A percentile compares a stretch with the other conserved stretches of the same genome.
phyloP scores from a whole-genome alignment of 2,329 filamentous ascomycete genomes.

The Eurotiales sp. region DNA sequence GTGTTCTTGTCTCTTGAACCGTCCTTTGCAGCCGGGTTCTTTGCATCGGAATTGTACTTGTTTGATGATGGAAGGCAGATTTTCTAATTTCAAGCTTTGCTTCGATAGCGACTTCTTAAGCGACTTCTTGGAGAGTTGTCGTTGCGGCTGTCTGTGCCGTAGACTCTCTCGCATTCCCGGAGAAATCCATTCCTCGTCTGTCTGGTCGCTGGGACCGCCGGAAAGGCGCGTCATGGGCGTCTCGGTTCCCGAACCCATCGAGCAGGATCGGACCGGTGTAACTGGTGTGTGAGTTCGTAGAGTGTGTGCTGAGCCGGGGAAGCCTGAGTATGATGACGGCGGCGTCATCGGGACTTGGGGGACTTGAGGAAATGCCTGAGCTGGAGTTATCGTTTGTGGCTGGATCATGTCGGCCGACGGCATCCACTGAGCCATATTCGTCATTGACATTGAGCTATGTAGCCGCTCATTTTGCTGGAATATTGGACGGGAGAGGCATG shows the following conservation, averaged over 20 bases:
- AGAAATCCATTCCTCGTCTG: constrained; percentile 32
- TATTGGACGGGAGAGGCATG: constrained; percentile 36
- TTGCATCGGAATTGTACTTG: constrained; percentile 42
- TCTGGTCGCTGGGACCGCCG: constrained; percentile 29
- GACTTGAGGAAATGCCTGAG: constrained; percentile 28
- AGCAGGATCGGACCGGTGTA: constrained; percentile 33
- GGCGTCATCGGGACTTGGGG: constrained; percentile 28
- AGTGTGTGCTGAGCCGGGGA: constrained; percentile 29
- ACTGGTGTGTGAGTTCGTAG: constrained; percentile 36
- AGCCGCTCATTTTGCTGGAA: constrained; percentile 35
- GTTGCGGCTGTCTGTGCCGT: constrained; percentile 24
- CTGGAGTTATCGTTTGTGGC: constrained; percentile 35
- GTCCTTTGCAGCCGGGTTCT: constrained; percentile 40
- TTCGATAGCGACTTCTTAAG: constrained; percentile 29
- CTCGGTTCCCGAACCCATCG: constrained; percentile 33
- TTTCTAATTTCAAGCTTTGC: constrained; percentile 34
- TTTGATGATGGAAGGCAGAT: constrained; percentile 36
- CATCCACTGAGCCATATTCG: constrained; percentile 37
- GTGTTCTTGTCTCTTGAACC: constrained; percentile 49
- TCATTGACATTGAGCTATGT: constrained; percentile 33
- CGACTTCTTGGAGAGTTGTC: constrained; percentile 30
- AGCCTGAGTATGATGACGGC: constrained; percentile 36
- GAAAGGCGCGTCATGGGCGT: constrained; percentile 35
- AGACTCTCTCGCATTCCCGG: constrained; percentile 30
- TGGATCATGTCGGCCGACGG: constrained; percentile 29